phyloP scores from a whole-genome alignment of 345 rosid genomes.

The Moricandia arvensis region DNA sequence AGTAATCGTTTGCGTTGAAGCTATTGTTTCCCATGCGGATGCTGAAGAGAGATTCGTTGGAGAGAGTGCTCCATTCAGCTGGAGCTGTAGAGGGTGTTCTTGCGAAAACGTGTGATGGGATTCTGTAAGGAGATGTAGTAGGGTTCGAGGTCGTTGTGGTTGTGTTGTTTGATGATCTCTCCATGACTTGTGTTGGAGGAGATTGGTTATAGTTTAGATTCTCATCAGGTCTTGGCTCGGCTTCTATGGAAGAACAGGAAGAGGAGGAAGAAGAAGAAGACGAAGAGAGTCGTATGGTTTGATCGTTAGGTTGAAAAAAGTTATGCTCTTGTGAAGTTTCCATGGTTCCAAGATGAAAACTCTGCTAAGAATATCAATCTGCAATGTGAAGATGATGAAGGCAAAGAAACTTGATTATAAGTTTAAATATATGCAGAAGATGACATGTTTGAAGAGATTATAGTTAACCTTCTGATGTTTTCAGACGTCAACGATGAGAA shows the following conservation, averaged over 20 bases:
- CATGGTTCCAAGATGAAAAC: not conserved
- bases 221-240: slow-evolving; percentile 31
- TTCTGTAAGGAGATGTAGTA: slow-evolving; percentile 39
- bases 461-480: slow-evolving; percentile 12
- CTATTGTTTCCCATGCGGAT: slow-evolving; percentile 71
- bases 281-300: slow-evolving; percentile 21
- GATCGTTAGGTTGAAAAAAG: slow-evolving; percentile 21
- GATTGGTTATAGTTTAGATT: slow-evolving; percentile 23
- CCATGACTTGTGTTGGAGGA: slow-evolving; percentile 56
- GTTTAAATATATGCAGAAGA: not conserved
- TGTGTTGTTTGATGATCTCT: slow-evolving; percentile 38
- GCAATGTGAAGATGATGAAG: not conserved
- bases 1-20: slow-evolving; percentile 47
- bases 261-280: not conserved
- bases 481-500: slow-evolving; percentile 8
- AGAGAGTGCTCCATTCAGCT: slow-evolving; percentile 70
- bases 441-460: not conserved
- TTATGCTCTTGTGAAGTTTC: slow-evolving; percentile 29
- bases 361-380: slow-evolving; percentile 6
- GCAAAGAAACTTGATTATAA: not conserved
- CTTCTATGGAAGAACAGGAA: slow-evolving; percentile 39
- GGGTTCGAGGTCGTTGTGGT: slow-evolving; percentile 12
- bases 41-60: slow-evolving; percentile 82
- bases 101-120: slow-evolving; percentile 63
- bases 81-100: slow-evolving; percentile 49